phyloP scores from a whole-genome alignment of 345 rosid genomes.

The Clarkia xantiana region DNA sequence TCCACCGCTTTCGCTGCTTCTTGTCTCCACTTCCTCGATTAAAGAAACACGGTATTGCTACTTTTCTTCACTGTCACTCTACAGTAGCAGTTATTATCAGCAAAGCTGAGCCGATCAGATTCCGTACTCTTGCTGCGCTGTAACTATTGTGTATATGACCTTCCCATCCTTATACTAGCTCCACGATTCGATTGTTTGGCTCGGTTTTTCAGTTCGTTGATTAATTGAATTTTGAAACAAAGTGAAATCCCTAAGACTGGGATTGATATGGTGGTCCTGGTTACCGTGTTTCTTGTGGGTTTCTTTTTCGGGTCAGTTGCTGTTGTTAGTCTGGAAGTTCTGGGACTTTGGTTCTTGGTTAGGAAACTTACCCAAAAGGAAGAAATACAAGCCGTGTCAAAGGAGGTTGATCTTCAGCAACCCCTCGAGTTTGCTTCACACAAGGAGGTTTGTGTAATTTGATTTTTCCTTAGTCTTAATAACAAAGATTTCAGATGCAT shows the following conservation, averaged over 20 bases:
- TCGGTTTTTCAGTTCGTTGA: too few relatives aligned
- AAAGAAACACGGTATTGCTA: not conserved
- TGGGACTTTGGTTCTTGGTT: slow-evolving; percentile 17
- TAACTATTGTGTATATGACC: too few relatives aligned
- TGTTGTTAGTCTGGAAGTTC: slow-evolving; percentile 19
- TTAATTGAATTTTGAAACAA: too few relatives aligned
- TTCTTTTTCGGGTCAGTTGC: slow-evolving; percentile 30
- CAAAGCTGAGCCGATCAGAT: too few relatives aligned
- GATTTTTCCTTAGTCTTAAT: too few relatives aligned
- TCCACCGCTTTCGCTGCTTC: not conserved
- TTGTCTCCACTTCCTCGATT: slow-evolving; percentile 1
- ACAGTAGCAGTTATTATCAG: not conserved
- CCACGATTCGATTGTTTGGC: too few relatives aligned
- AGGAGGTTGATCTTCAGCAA: slow-evolving; percentile 24
- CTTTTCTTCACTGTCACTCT: not conserved
- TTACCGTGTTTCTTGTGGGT: slow-evolving; percentile 24
- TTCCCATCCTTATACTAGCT: too few relatives aligned
- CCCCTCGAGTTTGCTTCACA: slow-evolving; percentile 24
- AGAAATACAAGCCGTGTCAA: slow-evolving; percentile 1
- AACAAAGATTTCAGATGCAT: too few relatives aligned
- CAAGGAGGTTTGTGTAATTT: not conserved
- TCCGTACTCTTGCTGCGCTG: too few relatives aligned
- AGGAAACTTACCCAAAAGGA: slow-evolving; percentile 26
- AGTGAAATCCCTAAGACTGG: too few relatives aligned
- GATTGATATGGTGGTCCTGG: slow-evolving; percentile 5